phyloP scores from a whole-genome alignment of 768 basidiomycete genomes.

The Boletus coccyginus region DNA sequence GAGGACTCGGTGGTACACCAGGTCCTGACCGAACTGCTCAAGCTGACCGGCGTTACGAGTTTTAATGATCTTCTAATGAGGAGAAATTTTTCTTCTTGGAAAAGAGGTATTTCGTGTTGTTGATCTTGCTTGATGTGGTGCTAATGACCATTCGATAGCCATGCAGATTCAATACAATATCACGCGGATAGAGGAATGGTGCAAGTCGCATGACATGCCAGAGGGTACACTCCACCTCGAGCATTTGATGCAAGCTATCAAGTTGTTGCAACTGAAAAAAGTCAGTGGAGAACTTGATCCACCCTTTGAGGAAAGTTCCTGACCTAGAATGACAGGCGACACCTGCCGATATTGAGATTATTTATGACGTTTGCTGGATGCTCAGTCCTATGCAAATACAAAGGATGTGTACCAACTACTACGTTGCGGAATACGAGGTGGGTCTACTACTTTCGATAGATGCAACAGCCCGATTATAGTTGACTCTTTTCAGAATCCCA shows the following conservation, averaged over 20 bases:
- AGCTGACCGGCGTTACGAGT: constrained; percentile 92
- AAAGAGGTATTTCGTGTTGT: constrained; percentile 67
- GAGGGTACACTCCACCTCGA: constrained; percentile 97
- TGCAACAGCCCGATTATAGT: not conserved
- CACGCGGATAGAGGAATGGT: constrained; percentile 97
- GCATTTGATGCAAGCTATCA: constrained; percentile 99
- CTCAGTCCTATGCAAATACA: constrained; percentile 98
- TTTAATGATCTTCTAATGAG: constrained; percentile 99
- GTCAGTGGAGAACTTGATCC: constrained; percentile 37
- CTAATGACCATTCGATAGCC: constrained; percentile 46
- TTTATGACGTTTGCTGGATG: constrained; percentile 99
- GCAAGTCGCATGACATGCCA: constrained; percentile 99
- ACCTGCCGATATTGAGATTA: constrained; percentile 94
- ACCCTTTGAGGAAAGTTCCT: constrained; percentile 4
- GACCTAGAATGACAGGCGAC: constrained; percentile 58
- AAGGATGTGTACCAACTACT: constrained; percentile 98
- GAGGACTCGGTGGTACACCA: constrained; percentile 97
- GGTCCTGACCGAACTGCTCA: constrained; percentile 90
- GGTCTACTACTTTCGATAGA: constrained; percentile 15
- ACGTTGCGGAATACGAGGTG: constrained; percentile 98
- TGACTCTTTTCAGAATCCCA: constrained; percentile 67
- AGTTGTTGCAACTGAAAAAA: constrained; percentile 97
- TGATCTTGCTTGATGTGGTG: not conserved
- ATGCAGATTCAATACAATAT: constrained; percentile 99
- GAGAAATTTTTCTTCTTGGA: constrained; percentile 99